Evolutionary conservation across 352 stramenopile genomes (phyloP), one percentile per base, ranked within the genome.

Genomic region (Phytopythium ostracodes): DNA sequence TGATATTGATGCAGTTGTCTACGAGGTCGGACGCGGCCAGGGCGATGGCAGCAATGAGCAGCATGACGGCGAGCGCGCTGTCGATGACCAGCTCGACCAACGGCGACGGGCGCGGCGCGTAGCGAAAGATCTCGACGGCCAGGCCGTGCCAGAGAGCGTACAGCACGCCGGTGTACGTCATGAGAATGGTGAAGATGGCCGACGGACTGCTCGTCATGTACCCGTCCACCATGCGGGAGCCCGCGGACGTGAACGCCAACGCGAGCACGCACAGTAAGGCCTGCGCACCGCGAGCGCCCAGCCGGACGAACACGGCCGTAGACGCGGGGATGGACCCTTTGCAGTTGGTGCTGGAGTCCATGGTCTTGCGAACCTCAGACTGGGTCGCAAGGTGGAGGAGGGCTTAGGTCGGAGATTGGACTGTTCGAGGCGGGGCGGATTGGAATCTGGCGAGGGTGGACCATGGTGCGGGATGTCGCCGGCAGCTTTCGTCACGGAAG

Each of bases 101-200:
- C 8, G 46, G 31, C 27, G 55, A n/a, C 15, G 50, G 31, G 10
- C 65, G 71, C 40, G 56, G n/a, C n/a, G 51, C 63, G 27, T 59
- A 52, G 38, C 65, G 40, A 42, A 71, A 66, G 33, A 72, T 31
- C 55, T 85, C 71, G 38, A 85, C 63, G 6, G 56, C 71, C 33
- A 73, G 36, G 0, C 75, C 8, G 17, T 60, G 25, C 60, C 63
- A 81, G 25, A 81, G 66, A 18, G 31, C 50, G 65, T 77, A 83
- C 24, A 85, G 40, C 72, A 83, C 69, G 24, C 64, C 51, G 20
- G 72, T 72, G 62, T 81, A 83, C 14, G 68, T 65, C 64, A 83
- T 68, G 49, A 84, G 52, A n/a, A 79, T 65, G 0, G 27, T 54
- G 61, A 84, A 84, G 38, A 69, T 77, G 66, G 70, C 65, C 14